These are phyloP conservation scores for Gastrolobium bilobum DNA, from an alignment of 306 rosid genomes.

Conservation along the genomic window DNA sequence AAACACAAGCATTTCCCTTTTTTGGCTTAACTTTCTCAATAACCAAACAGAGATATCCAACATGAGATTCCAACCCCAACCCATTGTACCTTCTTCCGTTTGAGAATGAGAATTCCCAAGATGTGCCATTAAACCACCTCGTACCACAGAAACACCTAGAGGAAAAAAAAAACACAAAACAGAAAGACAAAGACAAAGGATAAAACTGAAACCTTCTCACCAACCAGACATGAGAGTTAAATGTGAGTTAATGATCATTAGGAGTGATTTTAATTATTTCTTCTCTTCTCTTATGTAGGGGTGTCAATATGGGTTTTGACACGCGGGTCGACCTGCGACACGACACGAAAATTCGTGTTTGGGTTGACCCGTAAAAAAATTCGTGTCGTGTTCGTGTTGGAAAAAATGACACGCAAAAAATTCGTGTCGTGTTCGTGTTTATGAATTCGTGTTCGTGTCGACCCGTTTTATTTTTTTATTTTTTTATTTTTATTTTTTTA, in stretches of 20 bases:
- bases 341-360: too few species aligned
- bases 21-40: conserved; percentile 43
- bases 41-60: conserved; percentile 57
- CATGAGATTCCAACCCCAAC: conserved; percentile 46
- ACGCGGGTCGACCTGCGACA: too few species aligned
- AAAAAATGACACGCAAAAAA: too few species aligned
- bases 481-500: too few species aligned
- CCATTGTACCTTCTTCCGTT: conserved; percentile 59
- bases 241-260: conserved; percentile 64
- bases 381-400: too few species aligned
- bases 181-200: conserved; percentile 1
- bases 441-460: too few species aligned
- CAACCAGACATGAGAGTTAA: conserved; percentile 67
- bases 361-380: too few species aligned
- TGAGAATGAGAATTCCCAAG: conserved; percentile 50
- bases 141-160: conserved; percentile 11
- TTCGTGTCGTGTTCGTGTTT: too few species aligned
- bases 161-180: conserved; percentile 10
- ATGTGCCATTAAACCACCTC: conserved; percentile 65
- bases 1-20: conserved; percentile 47
- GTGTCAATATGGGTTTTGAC: too few species aligned
- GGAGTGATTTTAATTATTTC: conserved; percentile 19
- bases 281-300: conserved; percentile 47
- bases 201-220: conserved; percentile 43
- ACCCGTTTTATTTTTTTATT: too few species aligned